These are phyloP conservation scores for Populus alba DNA, from an alignment of 345 rosid species.

Conservation along the genomic window DNA sequence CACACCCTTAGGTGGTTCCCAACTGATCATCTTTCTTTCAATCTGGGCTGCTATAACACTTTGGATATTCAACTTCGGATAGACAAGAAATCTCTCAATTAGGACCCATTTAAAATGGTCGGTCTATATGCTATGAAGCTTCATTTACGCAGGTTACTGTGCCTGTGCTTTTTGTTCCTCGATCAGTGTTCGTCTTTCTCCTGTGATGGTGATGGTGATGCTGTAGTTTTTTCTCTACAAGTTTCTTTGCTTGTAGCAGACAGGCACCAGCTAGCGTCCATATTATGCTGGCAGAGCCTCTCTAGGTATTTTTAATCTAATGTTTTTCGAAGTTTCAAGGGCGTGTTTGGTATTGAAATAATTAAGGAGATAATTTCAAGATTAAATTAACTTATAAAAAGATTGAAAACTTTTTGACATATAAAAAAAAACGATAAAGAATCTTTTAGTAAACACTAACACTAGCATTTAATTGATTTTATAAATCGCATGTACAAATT, in stretches of 20 bases:
- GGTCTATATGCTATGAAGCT: neutral
- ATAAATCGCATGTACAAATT: too few relatives aligned
- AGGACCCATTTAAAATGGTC: neutral
- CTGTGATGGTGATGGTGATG: neutral
- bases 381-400: too few relatives aligned
- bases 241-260: neutral
- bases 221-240: neutral
- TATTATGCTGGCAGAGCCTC: neutral
- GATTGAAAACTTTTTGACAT: too few relatives aligned
- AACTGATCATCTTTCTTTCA: neutral
- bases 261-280: neutral
- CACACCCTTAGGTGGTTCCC: neutral
- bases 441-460: too few relatives aligned
- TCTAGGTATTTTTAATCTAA: neutral
- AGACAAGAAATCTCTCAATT: neutral
- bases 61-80: neutral
- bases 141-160: neutral
- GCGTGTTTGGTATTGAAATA: too few relatives aligned
- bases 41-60: neutral
- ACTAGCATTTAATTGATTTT: too few relatives aligned
- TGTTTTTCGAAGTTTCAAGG: too few relatives aligned
- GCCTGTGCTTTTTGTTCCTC: neutral
- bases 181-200: neutral
- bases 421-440: too few relatives aligned
- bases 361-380: too few relatives aligned